phyloP scores from a whole-genome alignment of 2,329 filamentous ascomycete genomes.

The Alternaria metachromatica region DNA sequence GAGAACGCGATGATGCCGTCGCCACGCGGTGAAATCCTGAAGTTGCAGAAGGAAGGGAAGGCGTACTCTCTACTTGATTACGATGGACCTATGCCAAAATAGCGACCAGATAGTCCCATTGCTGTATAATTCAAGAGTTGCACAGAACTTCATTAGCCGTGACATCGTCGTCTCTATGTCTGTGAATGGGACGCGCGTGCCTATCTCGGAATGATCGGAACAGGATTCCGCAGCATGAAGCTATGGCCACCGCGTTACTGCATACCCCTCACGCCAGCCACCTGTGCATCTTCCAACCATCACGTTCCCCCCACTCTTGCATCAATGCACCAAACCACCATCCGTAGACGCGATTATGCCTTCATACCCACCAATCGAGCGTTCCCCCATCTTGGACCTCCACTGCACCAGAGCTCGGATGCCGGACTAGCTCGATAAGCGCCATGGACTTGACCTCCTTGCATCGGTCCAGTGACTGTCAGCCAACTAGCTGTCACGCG shows the following conservation, averaged over 20 bases:
- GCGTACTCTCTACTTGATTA: conserved; percentile 33
- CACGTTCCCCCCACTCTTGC: conserved; percentile 33
- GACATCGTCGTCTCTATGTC: not conserved
- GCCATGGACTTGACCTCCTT: conserved; percentile 2
- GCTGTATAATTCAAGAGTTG: not conserved
- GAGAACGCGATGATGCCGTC: conserved; percentile 68
- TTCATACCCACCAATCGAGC: conserved; percentile 12
- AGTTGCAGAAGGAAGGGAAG: conserved; percentile 47
- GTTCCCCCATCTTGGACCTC: conserved; percentile 11
- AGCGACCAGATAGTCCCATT: not conserved
- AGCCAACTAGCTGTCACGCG: conserved; percentile 15
- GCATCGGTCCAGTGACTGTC: conserved; percentile 8
- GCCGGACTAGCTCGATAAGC: conserved; percentile 19
- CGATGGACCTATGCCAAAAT: conserved; percentile 21
- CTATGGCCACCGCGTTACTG: conserved; percentile 6
- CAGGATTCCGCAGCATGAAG: conserved; percentile 7
- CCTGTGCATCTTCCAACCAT: not conserved
- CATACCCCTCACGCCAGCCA: conserved; percentile 14
- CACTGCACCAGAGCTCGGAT: not conserved
- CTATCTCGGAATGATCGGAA: conserved; percentile 6
- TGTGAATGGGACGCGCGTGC: not conserved
- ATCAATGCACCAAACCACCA: conserved; percentile 4
- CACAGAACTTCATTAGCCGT: not conserved
- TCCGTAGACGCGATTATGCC: conserved; percentile 7
- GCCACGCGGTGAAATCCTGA: conserved; percentile 59